These are phyloP conservation scores for Ilyonectria destructans DNA, from an alignment of 2,329 filamentous ascomycete species.

Conservation along the genomic window DNA sequence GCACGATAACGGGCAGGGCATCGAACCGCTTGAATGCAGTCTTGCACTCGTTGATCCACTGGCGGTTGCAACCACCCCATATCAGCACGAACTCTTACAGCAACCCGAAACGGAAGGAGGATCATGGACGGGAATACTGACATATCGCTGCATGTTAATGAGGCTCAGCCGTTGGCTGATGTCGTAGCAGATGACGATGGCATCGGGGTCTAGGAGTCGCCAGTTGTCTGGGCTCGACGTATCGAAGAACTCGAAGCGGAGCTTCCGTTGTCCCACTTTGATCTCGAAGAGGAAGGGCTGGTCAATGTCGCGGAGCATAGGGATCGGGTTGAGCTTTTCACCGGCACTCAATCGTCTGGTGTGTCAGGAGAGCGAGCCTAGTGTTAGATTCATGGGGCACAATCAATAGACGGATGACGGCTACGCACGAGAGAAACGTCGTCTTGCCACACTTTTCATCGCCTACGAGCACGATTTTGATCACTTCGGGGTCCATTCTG, in stretches of 20 bases:
- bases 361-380: slow-evolving; percentile 21
- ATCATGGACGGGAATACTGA: slow-evolving; percentile 53
- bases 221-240: slow-evolving; percentile 73
- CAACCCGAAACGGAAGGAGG: not conserved
- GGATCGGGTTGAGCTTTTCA: slow-evolving; percentile 60
- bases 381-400: slow-evolving; percentile 24
- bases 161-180: slow-evolving; percentile 73
- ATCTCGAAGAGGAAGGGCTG: slow-evolving; percentile 75
- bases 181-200: slow-evolving; percentile 75
- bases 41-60: slow-evolving; percentile 74
- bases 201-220: slow-evolving; percentile 71
- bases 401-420: slow-evolving; percentile 29
- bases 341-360: slow-evolving; percentile 68
- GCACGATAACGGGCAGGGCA: slow-evolving; percentile 68
- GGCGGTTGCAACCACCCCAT: not conserved
- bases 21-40: slow-evolving; percentile 64
- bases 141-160: slow-evolving; percentile 71
- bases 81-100: not conserved
- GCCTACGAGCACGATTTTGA: slow-evolving; percentile 73
- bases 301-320: slow-evolving; percentile 71
- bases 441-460: slow-evolving; percentile 74
- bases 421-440: slow-evolving; percentile 73
- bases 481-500: slow-evolving; percentile 63
- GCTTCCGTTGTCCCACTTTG: slow-evolving; percentile 56
- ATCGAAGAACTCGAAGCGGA: slow-evolving; percentile 74